Conservation (phyloP, 2,329 filamentous ascomycete species). For the Thelonectria blattea region DNA sequence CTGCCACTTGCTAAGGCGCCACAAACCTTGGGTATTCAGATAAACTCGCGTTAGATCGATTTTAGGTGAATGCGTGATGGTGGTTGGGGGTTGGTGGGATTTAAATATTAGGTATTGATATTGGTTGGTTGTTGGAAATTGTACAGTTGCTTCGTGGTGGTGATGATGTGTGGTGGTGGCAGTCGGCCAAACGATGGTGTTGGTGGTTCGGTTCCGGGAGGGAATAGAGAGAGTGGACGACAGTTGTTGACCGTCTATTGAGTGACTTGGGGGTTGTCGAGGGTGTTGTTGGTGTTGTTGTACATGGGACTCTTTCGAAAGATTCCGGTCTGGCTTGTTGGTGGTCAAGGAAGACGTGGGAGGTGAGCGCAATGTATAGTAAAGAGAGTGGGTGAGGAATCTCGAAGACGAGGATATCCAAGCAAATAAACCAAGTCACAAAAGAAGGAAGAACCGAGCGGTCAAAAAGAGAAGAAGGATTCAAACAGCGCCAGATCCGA, state of each 20-base stretch:
- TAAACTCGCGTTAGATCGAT: constrained; percentile 21
- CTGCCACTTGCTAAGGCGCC: constrained; percentile 26
- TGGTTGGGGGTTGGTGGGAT: constrained; percentile 10
- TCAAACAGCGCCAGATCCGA: constrained; percentile 51
- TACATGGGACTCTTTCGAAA: constrained; percentile 40
- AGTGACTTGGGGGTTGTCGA: constrained; percentile 40
- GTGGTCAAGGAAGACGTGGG: constrained; percentile 26
- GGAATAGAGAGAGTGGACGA: constrained; percentile 54
- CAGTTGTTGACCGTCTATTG: constrained; percentile 45
- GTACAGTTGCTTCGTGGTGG: constrained; percentile 36
- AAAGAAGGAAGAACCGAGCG: constrained; percentile 59
- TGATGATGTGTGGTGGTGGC: constrained; percentile 20
- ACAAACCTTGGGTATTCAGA: constrained; percentile 34
- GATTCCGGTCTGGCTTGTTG: constrained; percentile 16
- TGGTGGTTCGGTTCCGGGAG: constrained; percentile 33
- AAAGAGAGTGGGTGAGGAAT: constrained; percentile 51
- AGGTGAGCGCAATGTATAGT: constrained; percentile 34
- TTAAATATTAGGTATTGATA: constrained; percentile 37
- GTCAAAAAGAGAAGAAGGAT: constrained; percentile 53
- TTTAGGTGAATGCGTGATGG: background rate
- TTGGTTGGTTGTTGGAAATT: constrained; percentile 30
- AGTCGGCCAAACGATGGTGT: constrained; percentile 37
- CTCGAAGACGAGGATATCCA: constrained; percentile 48
- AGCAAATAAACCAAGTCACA: constrained; percentile 51
- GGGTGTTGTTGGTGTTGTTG: constrained; percentile 37